phyloP scores from a whole-genome alignment of 2,329 filamentous ascomycete species.

The Diaporthe ampelina region DNA sequence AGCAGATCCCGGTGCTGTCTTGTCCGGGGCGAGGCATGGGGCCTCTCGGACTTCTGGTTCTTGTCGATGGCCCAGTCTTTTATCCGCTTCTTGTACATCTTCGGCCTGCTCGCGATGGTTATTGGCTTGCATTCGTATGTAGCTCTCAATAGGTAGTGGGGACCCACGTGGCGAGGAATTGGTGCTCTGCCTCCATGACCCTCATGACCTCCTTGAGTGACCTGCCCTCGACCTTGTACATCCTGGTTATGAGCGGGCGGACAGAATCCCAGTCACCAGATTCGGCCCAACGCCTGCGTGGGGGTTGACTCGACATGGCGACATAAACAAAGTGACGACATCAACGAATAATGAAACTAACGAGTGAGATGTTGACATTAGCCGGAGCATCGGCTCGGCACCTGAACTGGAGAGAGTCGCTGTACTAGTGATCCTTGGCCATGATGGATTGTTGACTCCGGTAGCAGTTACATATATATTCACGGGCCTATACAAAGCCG shows the following conservation, averaged over 20 bases:
- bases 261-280: constrained; percentile 15
- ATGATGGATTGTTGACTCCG: background rate
- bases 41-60: constrained; percentile 12
- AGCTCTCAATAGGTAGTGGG: background rate
- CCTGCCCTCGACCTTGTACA: constrained; percentile 37
- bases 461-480: constrained; percentile 6
- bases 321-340: background rate
- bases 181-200: constrained; percentile 36
- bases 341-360: background rate
- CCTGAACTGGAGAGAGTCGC: background rate
- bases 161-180: constrained; percentile 37
- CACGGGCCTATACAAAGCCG: background rate
- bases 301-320: constrained; percentile 4
- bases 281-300: constrained; percentile 26
- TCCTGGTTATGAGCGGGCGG: constrained; percentile 23
- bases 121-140: background rate
- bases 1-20: background rate
- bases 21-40: background rate
- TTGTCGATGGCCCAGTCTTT: constrained; percentile 34
- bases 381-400: background rate
- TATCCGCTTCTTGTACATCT: constrained; percentile 38
- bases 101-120: constrained; percentile 10
- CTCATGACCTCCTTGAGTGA: constrained; percentile 38
- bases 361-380: background rate
- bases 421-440: background rate